Conservation (phyloP, 2,329 filamentous ascomycete species). For the Fonsecaea pedrosoi region DNA sequence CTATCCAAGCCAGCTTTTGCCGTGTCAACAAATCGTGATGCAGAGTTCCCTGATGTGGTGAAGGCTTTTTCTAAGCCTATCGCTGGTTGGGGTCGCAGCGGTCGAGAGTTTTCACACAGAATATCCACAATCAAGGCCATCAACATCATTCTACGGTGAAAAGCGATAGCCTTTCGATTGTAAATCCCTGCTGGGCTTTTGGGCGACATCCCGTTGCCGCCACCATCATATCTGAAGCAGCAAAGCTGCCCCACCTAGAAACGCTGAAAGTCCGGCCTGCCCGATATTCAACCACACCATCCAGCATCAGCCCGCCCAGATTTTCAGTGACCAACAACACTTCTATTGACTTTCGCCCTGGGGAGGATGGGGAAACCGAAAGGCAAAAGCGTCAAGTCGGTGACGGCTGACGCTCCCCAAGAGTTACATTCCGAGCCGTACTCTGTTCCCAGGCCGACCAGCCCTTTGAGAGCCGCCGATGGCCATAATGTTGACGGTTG, state of each 20-base stretch:
- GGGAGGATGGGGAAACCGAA: slow-evolving; percentile 33
- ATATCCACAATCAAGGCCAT: slow-evolving; percentile 8
- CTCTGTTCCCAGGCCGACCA: slow-evolving; percentile 1
- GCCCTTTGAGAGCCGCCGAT: slow-evolving; percentile 32
- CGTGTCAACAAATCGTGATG: slow-evolving; percentile 31
- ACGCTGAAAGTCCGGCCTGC: neutral
- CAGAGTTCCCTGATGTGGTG: slow-evolving; percentile 27
- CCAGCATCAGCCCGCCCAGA: neutral
- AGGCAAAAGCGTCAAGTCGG: slow-evolving; percentile 27
- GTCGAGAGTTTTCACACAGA: slow-evolving; percentile 23
- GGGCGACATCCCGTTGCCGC: slow-evolving; percentile 1
- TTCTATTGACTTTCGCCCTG: neutral
- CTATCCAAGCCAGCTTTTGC: slow-evolving; percentile 23
- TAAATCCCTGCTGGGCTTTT: slow-evolving; percentile 13
- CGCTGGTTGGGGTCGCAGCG: slow-evolving; percentile 23
- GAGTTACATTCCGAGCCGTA: slow-evolving; percentile 13
- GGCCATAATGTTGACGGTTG: slow-evolving; percentile 39
- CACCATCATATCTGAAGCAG: slow-evolving; percentile 10
- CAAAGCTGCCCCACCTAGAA: slow-evolving; percentile 2
- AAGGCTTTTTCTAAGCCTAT: slow-evolving; percentile 25
- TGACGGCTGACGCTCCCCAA: slow-evolving; percentile 10
- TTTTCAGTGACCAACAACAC: neutral
- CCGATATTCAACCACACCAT: slow-evolving; percentile 5
- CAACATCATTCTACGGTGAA: slow-evolving; percentile 17
- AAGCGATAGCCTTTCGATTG: neutral